Evolutionary conservation across 164 flowering plant species (phyloP), one percentile per base, ranked within the genome.

Genomic region (Nelumbo lutea): DNA sequence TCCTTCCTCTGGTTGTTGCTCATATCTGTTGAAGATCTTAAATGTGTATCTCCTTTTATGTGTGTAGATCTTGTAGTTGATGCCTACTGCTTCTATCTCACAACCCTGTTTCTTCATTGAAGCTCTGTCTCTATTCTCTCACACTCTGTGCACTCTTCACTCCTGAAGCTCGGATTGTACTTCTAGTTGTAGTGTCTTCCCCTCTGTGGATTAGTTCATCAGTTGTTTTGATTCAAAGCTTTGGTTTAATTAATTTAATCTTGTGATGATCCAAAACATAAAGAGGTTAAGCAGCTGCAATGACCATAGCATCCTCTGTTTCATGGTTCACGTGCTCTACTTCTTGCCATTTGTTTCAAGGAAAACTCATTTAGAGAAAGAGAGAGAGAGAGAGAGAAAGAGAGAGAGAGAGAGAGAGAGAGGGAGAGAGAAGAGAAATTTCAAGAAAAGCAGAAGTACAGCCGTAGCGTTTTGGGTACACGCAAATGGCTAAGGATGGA

Each of bases 31-130:
- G 78, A 82, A 80, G 72, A 80, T 64, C 48, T 75, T 73, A 46
- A 84, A 83, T 65, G 82, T 85, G 80, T 64, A 4, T 8, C 76
- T 56, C 62, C 6, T 72, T 44, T 68, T 77, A 3, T 72, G 71
- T 6, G 66, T 74, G 70, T 64, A 62, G 73, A 93, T 83, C 50
- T 62, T 77, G 93, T 88, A 91, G 80, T 78, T 88, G 85, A 93
- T 85, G 9, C 87, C 88, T 43, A 84, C 64, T 42, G 97, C 98
- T 84, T 93, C 91, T 68, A 93, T 88, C 75, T 91, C 98, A 76
- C 96, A 88, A 1, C 96, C 96, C 76, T 82, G 83, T 73, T 85
- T 83, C 90, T 80, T 81, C 96, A 87, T 87, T 79, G 62, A 61
- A 69, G 66, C 50, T 47, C 42, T 57, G 56, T 59, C 39, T 11